Evolutionary conservation across 164 flowering plant genomes (phyloP), one percentile per base, ranked within the genome.

Genomic region (Euptelea pleiosperma): DNA sequence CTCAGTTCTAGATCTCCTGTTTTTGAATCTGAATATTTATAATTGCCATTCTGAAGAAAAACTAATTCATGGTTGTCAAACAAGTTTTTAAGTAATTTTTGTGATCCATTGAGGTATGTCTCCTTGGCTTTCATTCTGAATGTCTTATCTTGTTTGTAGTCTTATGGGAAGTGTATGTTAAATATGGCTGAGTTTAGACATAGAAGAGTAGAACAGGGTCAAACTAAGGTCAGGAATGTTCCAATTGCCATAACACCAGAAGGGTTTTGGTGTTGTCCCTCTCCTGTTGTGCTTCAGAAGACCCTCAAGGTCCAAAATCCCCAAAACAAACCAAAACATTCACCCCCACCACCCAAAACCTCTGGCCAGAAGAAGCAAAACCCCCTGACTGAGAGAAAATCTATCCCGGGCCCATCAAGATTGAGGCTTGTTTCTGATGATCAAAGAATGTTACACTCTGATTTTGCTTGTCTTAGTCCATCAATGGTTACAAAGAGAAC

Each of bases 211-310:
- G 89, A 77, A 56, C 84, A 84, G 56, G 86, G 86, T 15, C 88
- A 85, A 50, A 71, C 89, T 44, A 88, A 84, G 72, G 83, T 90
- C 45, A 76, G 79, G 64, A 94, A 79, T 67, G 99, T 89, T 28
- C 99, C 99, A 15, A 88, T 94, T 65, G 99, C 99, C 37, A 96
- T 94, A 22, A 94, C 99, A 14, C 97, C 97, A 28, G 99, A 94
- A 70, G 99, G 99, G 33, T 94, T 94, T 57, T 94, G 97, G 99
- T 94, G 99, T 62, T 94, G 99, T 58, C 97, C 99, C 8, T 81
- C 97, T 34, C 97, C 94, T 33, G 88, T 73, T 55, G 86, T 69
- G 41, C 85, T 94, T 60, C 99, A 86, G 52, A 91, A 82, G 81
- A 78, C 74, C 40, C 69, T 76, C 24, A 89, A 83, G 73, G 56